Conservation (phyloP, 2,329 filamentous ascomycete species). For the Knufia fluminis region DNA sequence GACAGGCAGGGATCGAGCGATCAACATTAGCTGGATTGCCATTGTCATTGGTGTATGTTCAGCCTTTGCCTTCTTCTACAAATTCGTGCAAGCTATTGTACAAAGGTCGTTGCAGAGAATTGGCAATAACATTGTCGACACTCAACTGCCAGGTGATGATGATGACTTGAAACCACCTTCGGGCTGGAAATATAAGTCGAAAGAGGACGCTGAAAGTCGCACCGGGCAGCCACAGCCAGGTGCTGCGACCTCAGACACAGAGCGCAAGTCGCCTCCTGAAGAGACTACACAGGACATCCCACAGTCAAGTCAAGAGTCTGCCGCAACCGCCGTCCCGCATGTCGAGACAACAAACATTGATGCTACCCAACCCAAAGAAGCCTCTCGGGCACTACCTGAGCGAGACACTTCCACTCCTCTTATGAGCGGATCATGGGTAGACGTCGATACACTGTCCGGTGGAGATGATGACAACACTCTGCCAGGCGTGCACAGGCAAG, state of each 20-base stretch:
- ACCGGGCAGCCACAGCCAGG: not conserved
- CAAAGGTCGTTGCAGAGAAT: conserved; percentile 18
- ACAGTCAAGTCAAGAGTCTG: not conserved
- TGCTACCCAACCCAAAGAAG: not conserved
- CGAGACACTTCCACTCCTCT: not conserved
- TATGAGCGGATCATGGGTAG: conserved; percentile 5
- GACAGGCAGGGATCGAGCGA: conserved; percentile 66
- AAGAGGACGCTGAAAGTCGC: not conserved
- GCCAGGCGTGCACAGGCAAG: conserved; percentile 15
- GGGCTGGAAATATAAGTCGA: conserved; percentile 9
- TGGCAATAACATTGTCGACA: conserved; percentile 24
- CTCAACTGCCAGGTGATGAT: conserved; percentile 22
- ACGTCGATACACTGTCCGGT: conserved; percentile 9
- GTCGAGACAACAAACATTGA: not conserved
- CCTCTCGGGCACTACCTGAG: not conserved
- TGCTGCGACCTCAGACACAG: not conserved
- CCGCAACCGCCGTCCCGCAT: too few species aligned
- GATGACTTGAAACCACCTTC: conserved; percentile 23
- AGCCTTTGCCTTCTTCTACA: conserved; percentile 22
- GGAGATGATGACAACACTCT: conserved; percentile 12
- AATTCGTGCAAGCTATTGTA: conserved; percentile 21
- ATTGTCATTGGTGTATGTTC: conserved; percentile 62
- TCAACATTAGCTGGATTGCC: conserved; percentile 69
- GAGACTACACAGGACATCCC: not conserved
- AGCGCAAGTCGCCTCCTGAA: not conserved